Evolutionary conservation across 192 early-diverging fungal genomes (phyloP).

Genomic region (Neocallimastix lanati): DNA sequence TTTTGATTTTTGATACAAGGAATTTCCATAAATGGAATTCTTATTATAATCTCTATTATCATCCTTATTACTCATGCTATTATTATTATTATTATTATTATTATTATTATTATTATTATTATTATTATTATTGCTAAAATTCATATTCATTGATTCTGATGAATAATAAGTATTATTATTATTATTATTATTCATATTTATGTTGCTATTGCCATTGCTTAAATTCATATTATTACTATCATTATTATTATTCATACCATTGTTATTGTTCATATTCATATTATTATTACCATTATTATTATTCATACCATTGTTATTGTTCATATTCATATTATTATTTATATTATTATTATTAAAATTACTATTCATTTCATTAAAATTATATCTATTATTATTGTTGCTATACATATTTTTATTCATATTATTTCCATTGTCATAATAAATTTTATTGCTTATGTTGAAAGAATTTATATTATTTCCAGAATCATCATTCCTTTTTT

Average conservation of each 20-base stretch:
- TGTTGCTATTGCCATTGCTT: neutral
- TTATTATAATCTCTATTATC: neutral
- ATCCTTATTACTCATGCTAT: neutral
- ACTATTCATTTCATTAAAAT: neutral
- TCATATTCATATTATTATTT: neutral
- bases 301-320: neutral
- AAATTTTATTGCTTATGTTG: neutral
- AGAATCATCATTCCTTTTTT: neutral
- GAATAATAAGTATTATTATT: neutral
- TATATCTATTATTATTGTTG: neutral
- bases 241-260: neutral
- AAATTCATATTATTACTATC: neutral
- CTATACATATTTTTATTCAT: neutral
- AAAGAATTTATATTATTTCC: neutral
- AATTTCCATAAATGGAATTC: neutral
- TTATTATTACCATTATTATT: neutral
- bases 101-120: neutral
- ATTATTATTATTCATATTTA: neutral
- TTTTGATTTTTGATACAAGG: neutral
- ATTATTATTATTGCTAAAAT: neutral
- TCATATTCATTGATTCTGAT: neutral
- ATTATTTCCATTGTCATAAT: neutral
- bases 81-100: no score
- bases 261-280: neutral
- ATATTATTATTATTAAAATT: neutral